Percentiles rank a stretch among this genome's conserved stretches.
Evolutionary conservation across 352 stramenopile genomes (phyloP).

Genomic region (Plasmopara halstedii): DNA sequence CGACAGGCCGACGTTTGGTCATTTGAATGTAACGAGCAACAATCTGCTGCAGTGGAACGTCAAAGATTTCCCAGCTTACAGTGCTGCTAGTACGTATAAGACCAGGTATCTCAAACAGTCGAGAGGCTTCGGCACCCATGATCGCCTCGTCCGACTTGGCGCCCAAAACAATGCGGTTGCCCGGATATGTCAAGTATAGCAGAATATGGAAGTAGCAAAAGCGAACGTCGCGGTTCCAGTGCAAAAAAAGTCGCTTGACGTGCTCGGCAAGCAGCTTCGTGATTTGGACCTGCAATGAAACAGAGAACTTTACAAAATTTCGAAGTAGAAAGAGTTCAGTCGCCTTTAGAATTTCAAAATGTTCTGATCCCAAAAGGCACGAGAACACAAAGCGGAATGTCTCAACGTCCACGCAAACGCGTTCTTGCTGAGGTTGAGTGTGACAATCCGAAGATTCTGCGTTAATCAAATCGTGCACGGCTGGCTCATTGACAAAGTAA

Average conservation of each 20-base stretch:
- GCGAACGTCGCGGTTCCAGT: slow-evolving; percentile 80
- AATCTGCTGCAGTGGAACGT: slow-evolving; percentile 46
- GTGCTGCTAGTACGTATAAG: slow-evolving; percentile 33
- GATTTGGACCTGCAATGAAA: slow-evolving; percentile 46
- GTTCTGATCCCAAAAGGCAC: slow-evolving; percentile 54
- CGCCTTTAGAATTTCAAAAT: slow-evolving; percentile 64
- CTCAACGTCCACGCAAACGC: slow-evolving; percentile 24
- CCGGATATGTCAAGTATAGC: slow-evolving; percentile 72
- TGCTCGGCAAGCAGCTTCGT: slow-evolving; percentile 38
- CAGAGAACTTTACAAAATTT: slow-evolving; percentile 45
- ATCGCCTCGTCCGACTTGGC: slow-evolving; percentile 66
- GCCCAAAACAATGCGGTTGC: slow-evolving; percentile 65
- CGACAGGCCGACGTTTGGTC: slow-evolving; percentile 21
- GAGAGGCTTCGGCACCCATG: slow-evolving; percentile 49
- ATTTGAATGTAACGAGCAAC: slow-evolving; percentile 40
- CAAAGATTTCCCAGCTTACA: slow-evolving; percentile 54
- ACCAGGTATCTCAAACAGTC: slow-evolving; percentile 66
- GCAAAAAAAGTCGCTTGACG: slow-evolving; percentile 61
- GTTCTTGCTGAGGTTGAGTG: slow-evolving; percentile 10
- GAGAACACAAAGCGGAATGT: slow-evolving; percentile 47
- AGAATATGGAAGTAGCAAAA: slow-evolving; percentile 79
- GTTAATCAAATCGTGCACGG: slow-evolving; percentile 12
- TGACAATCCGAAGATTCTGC: slow-evolving; percentile 10
- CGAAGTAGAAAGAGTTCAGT: slow-evolving; percentile 64
- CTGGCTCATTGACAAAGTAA: slow-evolving; percentile 45